phyloP scores from a whole-genome alignment of 495 filamentous ascomycete species.

The Beverwykella pulmonaria region DNA sequence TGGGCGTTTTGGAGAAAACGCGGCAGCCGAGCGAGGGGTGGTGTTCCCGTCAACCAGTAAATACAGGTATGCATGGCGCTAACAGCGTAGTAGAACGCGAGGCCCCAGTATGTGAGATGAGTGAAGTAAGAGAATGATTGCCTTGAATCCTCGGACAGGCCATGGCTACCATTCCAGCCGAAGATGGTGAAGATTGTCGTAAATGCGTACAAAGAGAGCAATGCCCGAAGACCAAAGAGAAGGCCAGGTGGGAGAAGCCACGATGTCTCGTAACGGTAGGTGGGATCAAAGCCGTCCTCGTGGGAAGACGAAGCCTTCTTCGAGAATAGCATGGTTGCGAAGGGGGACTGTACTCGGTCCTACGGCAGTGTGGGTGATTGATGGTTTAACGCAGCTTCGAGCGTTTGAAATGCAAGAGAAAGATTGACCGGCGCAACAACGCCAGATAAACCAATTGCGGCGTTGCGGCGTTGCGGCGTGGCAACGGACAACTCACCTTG shows the following conservation, averaged over 20 bases:
- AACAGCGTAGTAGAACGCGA: slow-evolving; percentile 75
- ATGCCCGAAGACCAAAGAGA: slow-evolving; percentile 60
- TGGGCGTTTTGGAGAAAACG: slow-evolving; percentile 66
- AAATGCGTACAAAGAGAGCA: slow-evolving; percentile 72
- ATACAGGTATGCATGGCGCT: slow-evolving; percentile 65
- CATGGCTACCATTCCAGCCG: slow-evolving; percentile 56
- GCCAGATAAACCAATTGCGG: background rate
- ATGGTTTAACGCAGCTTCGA: background rate
- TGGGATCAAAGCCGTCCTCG: slow-evolving; percentile 23
- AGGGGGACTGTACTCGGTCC: background rate
- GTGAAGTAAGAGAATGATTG: slow-evolving; percentile 80
- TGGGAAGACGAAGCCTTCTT: background rate
- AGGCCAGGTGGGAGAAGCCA: slow-evolving; percentile 70
- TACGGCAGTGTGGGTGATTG: background rate
- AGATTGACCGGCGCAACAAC: background rate
- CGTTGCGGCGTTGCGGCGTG: slow-evolving; percentile 1
- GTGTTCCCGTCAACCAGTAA: slow-evolving; percentile 57
- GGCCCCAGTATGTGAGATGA: slow-evolving; percentile 74
- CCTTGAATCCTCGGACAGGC: slow-evolving; percentile 45
- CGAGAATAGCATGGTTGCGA: slow-evolving; percentile 13
- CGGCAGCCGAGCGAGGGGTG: slow-evolving; percentile 65
- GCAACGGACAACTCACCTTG: background rate
- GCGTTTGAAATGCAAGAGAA: background rate
- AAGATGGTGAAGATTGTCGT: slow-evolving; percentile 69
- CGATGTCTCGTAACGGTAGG: slow-evolving; percentile 70